Base-by-base conservation (phyloP, 371 early-diverging fungal species). In the Rhizomucor pusillus region DNA sequence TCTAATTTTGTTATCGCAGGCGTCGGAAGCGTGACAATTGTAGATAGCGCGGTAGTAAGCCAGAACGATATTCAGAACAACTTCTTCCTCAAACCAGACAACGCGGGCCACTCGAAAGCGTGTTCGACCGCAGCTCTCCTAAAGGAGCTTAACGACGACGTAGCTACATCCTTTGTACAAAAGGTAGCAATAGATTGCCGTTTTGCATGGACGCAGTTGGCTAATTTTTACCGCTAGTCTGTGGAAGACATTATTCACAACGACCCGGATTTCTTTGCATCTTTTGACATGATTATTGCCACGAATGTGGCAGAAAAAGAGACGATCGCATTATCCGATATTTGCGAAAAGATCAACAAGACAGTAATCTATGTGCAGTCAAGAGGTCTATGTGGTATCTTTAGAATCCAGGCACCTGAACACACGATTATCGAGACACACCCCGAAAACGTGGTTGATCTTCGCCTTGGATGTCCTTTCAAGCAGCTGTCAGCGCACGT, bases 351-450 rank as follows among this genome's bases (percentile, higher is more conserved):
- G 7, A 60, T 70, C 25, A 57, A 64, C 29, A 87, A 86, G 12
- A 81, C 87, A 0, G 63, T 97, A n/a, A 71, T 94, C 16, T 69
- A 82, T 40, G 87, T 89, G 3, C 70, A 76, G 18, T 74, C 76
- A 22, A 79, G 83, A 48, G 97, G 97, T 0, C 87, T 94, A 45
- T 62, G 82, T 48, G 90, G 90, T 5, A 68, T 82, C 44, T 71
- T 90, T 39, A 76, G 92, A 43, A 65, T 92, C 16, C 79, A 73
- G 39, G 70, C 85, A 19, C 82, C 84, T 12, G 94, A 95, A 56
- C 94, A 93, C 66, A 66, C 82, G 19, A 93, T 95, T 35, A 84
- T 95, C 25, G 98, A 98, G 62, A 81, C 91, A 3, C 96, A 98
- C 63, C 90, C 90, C 3, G 93, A 90, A 22, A 81, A 75, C 44